A percentile compares a stretch with the other conserved stretches of the same genome.
Evolutionary conservation across 2,329 filamentous ascomycete genomes (phyloP).

Genomic region (Gnomoniopsis sp.): DNA sequence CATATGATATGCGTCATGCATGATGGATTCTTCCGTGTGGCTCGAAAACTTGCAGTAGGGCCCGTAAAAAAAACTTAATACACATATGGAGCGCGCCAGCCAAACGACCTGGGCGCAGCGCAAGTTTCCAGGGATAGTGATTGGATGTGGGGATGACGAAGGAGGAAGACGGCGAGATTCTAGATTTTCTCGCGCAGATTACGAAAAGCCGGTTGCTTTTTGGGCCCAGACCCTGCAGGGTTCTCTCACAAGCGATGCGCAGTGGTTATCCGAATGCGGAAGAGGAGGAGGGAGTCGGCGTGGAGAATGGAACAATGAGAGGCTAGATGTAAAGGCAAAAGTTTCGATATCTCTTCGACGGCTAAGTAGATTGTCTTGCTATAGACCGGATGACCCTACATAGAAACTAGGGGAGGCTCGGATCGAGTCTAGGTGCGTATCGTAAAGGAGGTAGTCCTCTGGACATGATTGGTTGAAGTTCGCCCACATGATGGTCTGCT

Average conservation of each 20-base stretch:
- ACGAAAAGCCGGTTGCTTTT: background rate
- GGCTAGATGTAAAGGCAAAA: background rate
- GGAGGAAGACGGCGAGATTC: background rate
- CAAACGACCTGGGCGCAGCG: background rate
- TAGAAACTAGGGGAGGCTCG: background rate
- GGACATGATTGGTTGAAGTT: slow-evolving; percentile 5
- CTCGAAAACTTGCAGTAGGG: slow-evolving; percentile 10
- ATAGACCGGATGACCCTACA: background rate
- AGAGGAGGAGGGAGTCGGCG: background rate
- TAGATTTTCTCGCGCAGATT: background rate
- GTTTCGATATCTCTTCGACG: background rate
- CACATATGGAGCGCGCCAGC: background rate
- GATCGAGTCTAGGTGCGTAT: slow-evolving; percentile 11
- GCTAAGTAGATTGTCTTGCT: background rate
- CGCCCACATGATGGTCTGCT: slow-evolving; percentile 15
- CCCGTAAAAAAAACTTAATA: background rate
- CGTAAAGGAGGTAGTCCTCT: background rate
- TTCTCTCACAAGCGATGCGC: background rate
- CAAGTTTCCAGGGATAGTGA: background rate
- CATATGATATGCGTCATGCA: slow-evolving; percentile 12
- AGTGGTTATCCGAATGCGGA: background rate
- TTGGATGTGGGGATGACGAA: background rate
- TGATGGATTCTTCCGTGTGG: slow-evolving; percentile 9
- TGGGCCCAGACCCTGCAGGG: background rate
- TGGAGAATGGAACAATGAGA: background rate